Evolutionary conservation across 495 filamentous ascomycete species (phyloP), one percentile per base, ranked within the genome.

Genomic region (Tuber aestivum): DNA sequence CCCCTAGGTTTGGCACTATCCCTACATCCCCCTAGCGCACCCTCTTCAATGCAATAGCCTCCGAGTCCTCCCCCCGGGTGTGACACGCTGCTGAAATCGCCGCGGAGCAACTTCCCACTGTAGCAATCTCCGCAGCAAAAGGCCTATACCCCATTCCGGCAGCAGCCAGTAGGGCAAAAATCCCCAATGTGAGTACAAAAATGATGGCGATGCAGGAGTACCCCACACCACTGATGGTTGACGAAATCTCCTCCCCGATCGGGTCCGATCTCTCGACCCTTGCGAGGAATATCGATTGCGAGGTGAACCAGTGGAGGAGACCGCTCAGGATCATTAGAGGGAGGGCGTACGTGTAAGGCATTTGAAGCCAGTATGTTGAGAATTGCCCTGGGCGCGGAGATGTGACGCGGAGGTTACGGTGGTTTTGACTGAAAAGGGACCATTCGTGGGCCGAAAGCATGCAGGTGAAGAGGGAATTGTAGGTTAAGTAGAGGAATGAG

Each of bases 301-400:
- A 86, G 32, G 85, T 76, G 0, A 86, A 80, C 86, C 85, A 87
- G 74, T 87, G 86, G 6, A 85, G 75, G 3, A 82, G 3, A 0
- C 76, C 79, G 14, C 79, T 82, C 41, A 70, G 35, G 6, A 77
- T 32, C 27, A 83, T 76, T 2, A 87, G 72, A 0, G 85, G 85
- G 16, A 87, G 41, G 2, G 79, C 80, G 70, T 86, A 87, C 12
- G 81, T 75, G 14, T 84, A 83, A 1, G 86, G 85, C 0, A 87
- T 72, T 12, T 82, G 76, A 37, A 87, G 83, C 71, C 78, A 87
- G 75, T 86, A 86, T 14, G 83, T 84, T 1, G 81, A 81, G 1
- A 83, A 79, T 70, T 87, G 85, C 14, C 69, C 71, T 2, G 83
- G 84, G 1, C 74, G 71, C 2, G 84, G 84, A 41, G 79, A 74